Evolutionary conservation across 2,329 filamentous ascomycete genomes (phyloP).

Genomic region (Grosmannia huntii): DNA sequence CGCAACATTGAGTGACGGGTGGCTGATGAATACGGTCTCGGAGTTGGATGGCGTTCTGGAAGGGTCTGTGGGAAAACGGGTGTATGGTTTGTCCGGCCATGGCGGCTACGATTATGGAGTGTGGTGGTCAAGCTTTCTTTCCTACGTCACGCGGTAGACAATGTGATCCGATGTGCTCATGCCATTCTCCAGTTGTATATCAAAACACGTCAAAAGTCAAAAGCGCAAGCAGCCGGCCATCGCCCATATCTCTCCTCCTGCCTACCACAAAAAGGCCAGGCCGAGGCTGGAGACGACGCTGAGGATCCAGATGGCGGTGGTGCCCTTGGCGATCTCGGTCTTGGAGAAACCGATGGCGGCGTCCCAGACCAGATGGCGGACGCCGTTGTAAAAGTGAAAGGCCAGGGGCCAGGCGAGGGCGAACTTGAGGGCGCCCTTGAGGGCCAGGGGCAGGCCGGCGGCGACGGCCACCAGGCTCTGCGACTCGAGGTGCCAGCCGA

Average conservation of each 20-base stretch:
- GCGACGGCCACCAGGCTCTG: slow-evolving; percentile 47
- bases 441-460: slow-evolving; percentile 43
- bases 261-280: slow-evolving; percentile 29
- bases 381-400: slow-evolving; percentile 44
- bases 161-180: background rate
- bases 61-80: too few species aligned
- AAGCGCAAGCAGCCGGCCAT: background rate
- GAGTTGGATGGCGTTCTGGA: background rate
- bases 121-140: too few species aligned
- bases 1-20: slow-evolving; percentile 36
- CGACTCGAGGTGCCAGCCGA: slow-evolving; percentile 52
- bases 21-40: too few species aligned
- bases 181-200: background rate
- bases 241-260: too few species aligned
- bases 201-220: background rate
- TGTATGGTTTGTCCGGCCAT: background rate
- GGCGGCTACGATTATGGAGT: background rate
- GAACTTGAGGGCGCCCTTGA: slow-evolving; percentile 46
- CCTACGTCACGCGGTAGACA: too few species aligned
- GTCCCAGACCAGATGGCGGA: slow-evolving; percentile 42
- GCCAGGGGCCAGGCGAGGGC: slow-evolving; percentile 44
- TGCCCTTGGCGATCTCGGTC: slow-evolving; percentile 30
- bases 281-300: slow-evolving; percentile 31
- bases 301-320: slow-evolving; percentile 34
- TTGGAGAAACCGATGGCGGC: slow-evolving; percentile 35